phyloP scores from a whole-genome alignment of 495 filamentous ascomycete genomes.

The Clohesyomyces aquaticus region DNA sequence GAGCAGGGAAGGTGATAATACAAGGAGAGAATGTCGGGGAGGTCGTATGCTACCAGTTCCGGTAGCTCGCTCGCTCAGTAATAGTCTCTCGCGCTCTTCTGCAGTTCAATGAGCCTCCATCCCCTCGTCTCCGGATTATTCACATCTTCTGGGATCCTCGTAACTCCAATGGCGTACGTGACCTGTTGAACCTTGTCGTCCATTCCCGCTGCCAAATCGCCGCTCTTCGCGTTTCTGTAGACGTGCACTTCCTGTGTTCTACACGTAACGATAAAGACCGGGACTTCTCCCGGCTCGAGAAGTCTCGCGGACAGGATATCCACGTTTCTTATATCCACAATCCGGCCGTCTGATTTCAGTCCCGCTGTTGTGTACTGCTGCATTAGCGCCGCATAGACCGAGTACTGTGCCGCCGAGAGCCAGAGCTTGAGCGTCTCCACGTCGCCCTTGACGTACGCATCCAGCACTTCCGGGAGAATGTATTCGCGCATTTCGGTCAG shows the following conservation, averaged over 20 bases:
- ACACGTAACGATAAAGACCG: constrained; percentile 95
- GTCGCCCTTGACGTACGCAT: constrained; percentile 97
- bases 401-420: constrained; percentile 93
- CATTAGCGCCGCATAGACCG: constrained; percentile 89
- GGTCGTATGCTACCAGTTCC: too few species aligned
- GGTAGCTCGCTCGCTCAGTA: constrained; percentile 64
- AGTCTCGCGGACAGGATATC: constrained; percentile 87
- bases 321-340: constrained; percentile 91
- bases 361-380: constrained; percentile 93
- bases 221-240: constrained; percentile 86
- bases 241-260: constrained; percentile 98
- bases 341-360: constrained; percentile 89
- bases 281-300: constrained; percentile 94
- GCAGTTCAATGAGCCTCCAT: constrained; percentile 96
- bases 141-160: constrained; percentile 89
- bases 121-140: constrained; percentile 95
- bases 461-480: constrained; percentile 94
- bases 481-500: constrained; percentile 94
- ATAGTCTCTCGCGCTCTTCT: constrained; percentile 97
- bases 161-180: constrained; percentile 96
- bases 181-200: constrained; percentile 98
- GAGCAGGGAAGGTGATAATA: constrained; percentile 13
- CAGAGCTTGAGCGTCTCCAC: constrained; percentile 87
- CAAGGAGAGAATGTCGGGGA: constrained; percentile 4
- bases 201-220: constrained; percentile 93